A percentile compares a stretch with the other conserved stretches of the same genome.
These are phyloP conservation scores for Bryoglossum gracile DNA, from an alignment of 495 filamentous ascomycete species.

Conservation along the genomic window DNA sequence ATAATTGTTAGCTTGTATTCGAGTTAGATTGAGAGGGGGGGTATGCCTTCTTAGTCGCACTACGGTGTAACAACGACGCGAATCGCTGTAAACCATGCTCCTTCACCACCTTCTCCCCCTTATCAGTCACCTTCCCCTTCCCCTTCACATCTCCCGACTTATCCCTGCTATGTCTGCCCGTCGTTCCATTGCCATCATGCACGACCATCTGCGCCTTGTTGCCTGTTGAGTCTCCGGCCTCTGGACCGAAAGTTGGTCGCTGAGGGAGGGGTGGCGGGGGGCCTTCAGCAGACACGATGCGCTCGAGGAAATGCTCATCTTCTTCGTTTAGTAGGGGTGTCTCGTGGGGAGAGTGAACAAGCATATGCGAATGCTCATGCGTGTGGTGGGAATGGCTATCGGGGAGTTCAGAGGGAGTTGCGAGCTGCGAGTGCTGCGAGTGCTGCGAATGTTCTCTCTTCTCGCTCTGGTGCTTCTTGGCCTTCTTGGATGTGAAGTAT, in stretches of 20 bases:
- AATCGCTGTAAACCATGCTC: too few relatives aligned
- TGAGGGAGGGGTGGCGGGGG: conserved; percentile 24
- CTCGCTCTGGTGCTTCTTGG: conserved; percentile 40
- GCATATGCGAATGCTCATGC: not conserved
- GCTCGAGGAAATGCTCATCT: conserved; percentile 23
- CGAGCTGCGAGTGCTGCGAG: too few relatives aligned
- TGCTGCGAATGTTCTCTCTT: conserved; percentile 27
- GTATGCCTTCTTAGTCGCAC: conserved; percentile 17
- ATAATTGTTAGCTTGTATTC: too few relatives aligned
- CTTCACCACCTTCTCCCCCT: conserved; percentile 14
- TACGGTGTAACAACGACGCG: conserved; percentile 18
- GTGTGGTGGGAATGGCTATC: not conserved
- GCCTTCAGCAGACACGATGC: conserved; percentile 24
- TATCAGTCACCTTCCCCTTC: conserved; percentile 1
- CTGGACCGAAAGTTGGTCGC: conserved; percentile 13
- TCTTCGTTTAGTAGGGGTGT: conserved; percentile 23
- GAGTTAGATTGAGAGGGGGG: not conserved
- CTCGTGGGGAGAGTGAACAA: not conserved
- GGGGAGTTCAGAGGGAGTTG: not conserved
- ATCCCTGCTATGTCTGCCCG: conserved; percentile 3
- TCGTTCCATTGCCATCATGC: conserved; percentile 10
- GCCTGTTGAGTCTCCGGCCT: conserved; percentile 17
- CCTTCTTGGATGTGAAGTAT: conserved; percentile 43
- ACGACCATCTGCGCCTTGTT: conserved; percentile 18
- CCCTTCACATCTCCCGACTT: conserved; percentile 17